Conservation (phyloP, 2,329 filamentous ascomycete genomes). For the Diplodia corticola region DNA sequence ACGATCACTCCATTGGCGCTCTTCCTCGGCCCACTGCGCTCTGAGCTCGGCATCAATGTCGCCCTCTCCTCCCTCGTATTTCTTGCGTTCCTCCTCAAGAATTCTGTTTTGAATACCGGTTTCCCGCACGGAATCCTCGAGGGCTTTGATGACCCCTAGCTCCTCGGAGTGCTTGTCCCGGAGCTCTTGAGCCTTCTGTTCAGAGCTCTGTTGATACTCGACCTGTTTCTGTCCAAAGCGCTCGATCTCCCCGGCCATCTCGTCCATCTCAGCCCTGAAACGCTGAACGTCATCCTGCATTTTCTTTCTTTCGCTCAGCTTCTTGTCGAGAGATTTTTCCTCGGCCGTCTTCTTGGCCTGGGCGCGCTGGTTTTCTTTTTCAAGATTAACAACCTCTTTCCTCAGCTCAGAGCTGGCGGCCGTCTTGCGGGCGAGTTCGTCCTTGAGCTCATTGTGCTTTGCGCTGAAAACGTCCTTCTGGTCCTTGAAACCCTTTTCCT, state of each 20-base stretch:
- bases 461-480: slow-evolving; percentile 59
- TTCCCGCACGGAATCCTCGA: slow-evolving; percentile 73
- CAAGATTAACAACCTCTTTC: slow-evolving; percentile 75
- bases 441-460: slow-evolving; percentile 77
- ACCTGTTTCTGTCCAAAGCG: slow-evolving; percentile 45
- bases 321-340: slow-evolving; percentile 70
- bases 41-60: slow-evolving; percentile 42
- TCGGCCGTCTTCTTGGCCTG: slow-evolving; percentile 78
- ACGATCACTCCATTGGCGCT: slow-evolving; percentile 58
- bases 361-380: slow-evolving; percentile 76
- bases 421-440: slow-evolving; percentile 83
- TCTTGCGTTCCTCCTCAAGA: slow-evolving; percentile 69
- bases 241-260: slow-evolving; percentile 56
- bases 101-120: slow-evolving; percentile 71
- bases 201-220: slow-evolving; percentile 37
- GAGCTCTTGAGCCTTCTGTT: slow-evolving; percentile 43
- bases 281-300: slow-evolving; percentile 68
- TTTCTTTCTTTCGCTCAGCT: slow-evolving; percentile 67
- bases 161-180: slow-evolving; percentile 46
- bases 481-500: slow-evolving; percentile 53
- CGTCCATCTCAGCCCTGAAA: slow-evolving; percentile 65
- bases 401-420: slow-evolving; percentile 83
- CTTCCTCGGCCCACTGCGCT: slow-evolving; percentile 47
- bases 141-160: slow-evolving; percentile 53
- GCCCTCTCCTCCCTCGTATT: slow-evolving; percentile 46